Base-by-base conservation (phyloP, 306 rosid genomes). In the Ziziphus jujuba region DNA sequence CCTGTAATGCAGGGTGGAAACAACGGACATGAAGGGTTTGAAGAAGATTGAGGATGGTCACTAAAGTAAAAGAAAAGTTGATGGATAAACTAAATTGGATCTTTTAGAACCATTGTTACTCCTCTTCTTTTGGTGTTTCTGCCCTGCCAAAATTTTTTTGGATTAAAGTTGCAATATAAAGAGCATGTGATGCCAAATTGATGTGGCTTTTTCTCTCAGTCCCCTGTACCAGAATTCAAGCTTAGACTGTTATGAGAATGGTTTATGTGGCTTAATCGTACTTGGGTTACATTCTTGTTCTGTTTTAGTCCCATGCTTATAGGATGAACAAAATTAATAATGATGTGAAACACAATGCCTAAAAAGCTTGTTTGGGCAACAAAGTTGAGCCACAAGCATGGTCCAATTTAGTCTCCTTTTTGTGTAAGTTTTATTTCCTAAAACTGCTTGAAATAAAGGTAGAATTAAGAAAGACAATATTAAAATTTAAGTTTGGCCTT, bases 21-120 rank as follows among this genome's bases (percentile, higher is more conserved):
- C 99, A 28, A 93, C 96, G 0, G 97, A 93, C 82, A 93, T 93
- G 99, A 93, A 93, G 89, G 90, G 95, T 50, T 82, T 93, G 88
- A 93, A 93, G 95, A 93, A 93, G 87, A 82, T 93, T 48, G 97
- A 93, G 73, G 99, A 90, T 11, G 73, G 77, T 62, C 85, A 84
- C 75, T 72, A 57, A 74, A 55, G 75, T 52, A 61, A 9, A 31
- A 63, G 47, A 63, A 19, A 59, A 31, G 23, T 33, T 34, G 43
- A 58, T 45, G 66, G 22, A 60, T 45, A 62, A 53, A 23, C 50
- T 47, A 40, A 40, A 11, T 49, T 43, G 34, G 34, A 61, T 65
- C 33, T 63, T 51, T 25, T 20, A 49, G 22, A 43, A 64, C 70
- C 21, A 31, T 70, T 21, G 70, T 61, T 52, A 64, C 16, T 69